A percentile compares a stretch with the other conserved stretches of the same genome.
Evolutionary conservation across 2,329 filamentous ascomycete species (phyloP).

Genomic region (Diaporthe destruens): DNA sequence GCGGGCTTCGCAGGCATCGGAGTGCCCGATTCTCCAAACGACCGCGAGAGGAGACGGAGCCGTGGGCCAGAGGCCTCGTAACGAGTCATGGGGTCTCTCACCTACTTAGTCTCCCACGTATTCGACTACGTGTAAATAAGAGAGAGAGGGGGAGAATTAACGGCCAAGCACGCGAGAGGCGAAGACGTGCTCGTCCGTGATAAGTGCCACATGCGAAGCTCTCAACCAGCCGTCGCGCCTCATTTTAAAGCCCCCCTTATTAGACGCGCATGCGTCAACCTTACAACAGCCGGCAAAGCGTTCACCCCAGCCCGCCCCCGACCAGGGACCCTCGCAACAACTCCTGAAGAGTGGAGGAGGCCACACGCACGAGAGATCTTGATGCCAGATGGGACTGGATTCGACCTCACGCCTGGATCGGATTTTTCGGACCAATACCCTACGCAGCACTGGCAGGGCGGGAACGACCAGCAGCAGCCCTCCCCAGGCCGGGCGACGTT

Average conservation of each 20-base stretch:
- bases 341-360: neutral
- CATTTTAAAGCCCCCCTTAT: too few relatives aligned
- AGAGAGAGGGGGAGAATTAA: too few relatives aligned
- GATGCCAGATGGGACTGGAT: neutral
- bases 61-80: neutral
- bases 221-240: neutral
- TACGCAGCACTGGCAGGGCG: neutral
- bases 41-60: neutral
- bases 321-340: neutral
- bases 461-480: too few relatives aligned
- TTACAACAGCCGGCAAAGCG: neutral
- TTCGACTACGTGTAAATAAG: neutral
- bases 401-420: too few relatives aligned
- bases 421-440: neutral
- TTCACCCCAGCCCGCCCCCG: neutral
- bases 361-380: neutral
- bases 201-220: neutral
- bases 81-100: neutral
- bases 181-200: neutral
- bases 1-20: slow-evolving; percentile 1
- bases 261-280: too few relatives aligned
- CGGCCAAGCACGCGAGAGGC: neutral
- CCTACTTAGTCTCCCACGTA: neutral
- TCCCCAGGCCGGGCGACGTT: too few relatives aligned
- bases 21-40: neutral